phyloP scores from a whole-genome alignment of 73 alveolate genomes.

The Paramecium tetraurelia region DNA sequence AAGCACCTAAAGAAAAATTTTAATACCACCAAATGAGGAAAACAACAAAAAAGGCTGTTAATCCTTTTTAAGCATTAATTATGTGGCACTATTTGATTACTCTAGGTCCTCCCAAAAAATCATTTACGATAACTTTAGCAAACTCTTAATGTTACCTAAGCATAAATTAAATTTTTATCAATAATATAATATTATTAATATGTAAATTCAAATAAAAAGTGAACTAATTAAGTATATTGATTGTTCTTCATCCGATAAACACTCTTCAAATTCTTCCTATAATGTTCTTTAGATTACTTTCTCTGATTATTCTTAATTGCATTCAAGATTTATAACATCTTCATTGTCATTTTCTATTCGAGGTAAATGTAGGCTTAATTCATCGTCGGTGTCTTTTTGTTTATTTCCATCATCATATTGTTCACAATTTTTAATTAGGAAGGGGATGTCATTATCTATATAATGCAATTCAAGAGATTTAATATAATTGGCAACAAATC shows the following conservation, averaged over 20 bases:
- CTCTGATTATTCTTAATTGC: not conserved
- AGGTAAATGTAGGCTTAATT: not conserved
- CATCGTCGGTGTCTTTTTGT: not conserved
- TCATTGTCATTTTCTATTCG: not conserved
- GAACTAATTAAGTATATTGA: not conserved
- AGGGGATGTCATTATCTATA: not conserved
- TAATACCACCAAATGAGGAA: constrained; percentile 84
- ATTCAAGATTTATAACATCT: not conserved
- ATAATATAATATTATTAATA: not conserved
- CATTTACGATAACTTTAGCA: constrained; percentile 12
- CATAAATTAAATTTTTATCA: not conserved
- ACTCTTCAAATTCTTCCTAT: not conserved
- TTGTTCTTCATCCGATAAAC: not conserved
- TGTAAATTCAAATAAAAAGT: not conserved
- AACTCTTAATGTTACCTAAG: not conserved
- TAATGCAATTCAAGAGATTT: not conserved
- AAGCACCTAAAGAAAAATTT: constrained; percentile 92
- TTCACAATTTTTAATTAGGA: not conserved
- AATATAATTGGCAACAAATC: not conserved
- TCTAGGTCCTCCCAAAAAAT: constrained; percentile 73
- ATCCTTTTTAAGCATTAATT: constrained; percentile 74
- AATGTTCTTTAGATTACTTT: not conserved
- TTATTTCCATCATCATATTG: not conserved
- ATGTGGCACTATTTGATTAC: constrained; percentile 60
- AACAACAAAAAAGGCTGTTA: constrained; percentile 61